Evolutionary conservation across 1,284 basidiomycete genomes (phyloP), one percentile per base, ranked within the genome.

Genomic region (Ustilago sp.): DNA sequence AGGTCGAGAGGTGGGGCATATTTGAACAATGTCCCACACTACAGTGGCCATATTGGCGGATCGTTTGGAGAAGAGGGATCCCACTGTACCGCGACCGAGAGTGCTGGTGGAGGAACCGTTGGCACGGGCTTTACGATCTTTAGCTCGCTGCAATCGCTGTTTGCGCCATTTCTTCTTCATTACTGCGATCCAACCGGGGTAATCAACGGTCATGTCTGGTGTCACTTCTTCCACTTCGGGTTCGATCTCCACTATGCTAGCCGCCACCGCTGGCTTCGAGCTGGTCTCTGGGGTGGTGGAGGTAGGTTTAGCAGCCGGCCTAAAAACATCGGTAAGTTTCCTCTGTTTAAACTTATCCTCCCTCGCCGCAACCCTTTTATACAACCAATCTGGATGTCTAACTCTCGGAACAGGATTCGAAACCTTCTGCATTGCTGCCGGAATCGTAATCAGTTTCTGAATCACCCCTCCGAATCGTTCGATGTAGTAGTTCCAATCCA

Each of bases 401-500:
- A 99, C 93, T 23, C 97, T 91, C 13, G 96, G 94, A 1, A 99
- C 97, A 0, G 97, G 97, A 84, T 99, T 99, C 11, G 93, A 87
- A 43, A 99, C 93, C 83, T 95, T 95, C 86, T 99, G 97, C 91
- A 99, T 93, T 0, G 97, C 97, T 5, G 97, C 97, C 8, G 97
- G 97, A 80, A 99, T 99, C 3, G 97, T 99, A 87, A 99, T 99
- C 62, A 99, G 89, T 85, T 99, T 99, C 88, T 99, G 97, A 69
- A 99, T 95, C 77, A 99, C 97, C 1, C 95, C 96, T 9, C 97
- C 97, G 39, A 99, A 88, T 31, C 97, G 93, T 84, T 99, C 97
- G 82, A 98, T 97, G 88, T 99, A 99, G 87, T 99, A 99, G 34
- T 92, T 90, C 97, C 97, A 99, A 86, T 99, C 97, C 74, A 99